Evolutionary conservation across 2,329 filamentous ascomycete genomes (phyloP).

Genomic region (Huntiella abstrusa): DNA sequence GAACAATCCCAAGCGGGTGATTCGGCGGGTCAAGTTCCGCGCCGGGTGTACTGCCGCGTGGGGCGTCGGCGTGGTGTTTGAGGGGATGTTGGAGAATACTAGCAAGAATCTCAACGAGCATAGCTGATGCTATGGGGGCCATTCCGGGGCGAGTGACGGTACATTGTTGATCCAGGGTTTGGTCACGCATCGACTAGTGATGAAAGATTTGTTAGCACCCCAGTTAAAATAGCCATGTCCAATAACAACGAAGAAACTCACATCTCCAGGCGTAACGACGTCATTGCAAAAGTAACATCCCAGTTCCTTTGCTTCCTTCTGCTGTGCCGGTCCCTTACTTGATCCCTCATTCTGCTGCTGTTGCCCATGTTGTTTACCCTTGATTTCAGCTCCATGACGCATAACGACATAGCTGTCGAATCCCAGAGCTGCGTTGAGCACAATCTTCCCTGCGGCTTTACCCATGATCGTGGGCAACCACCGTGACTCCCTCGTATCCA

Average conservation of each 20-base stretch:
- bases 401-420: constrained; percentile 97
- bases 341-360: constrained; percentile 31
- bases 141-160: constrained; percentile 90
- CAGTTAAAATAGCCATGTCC: constrained; percentile 9
- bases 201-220: constrained; percentile 13
- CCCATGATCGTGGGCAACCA: constrained; percentile 96
- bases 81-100: constrained; percentile 76
- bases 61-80: constrained; percentile 39
- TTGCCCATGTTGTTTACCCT: constrained; percentile 7
- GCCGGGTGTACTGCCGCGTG: constrained; percentile 25
- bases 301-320: constrained; percentile 37
- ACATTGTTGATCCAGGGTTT: constrained; percentile 93
- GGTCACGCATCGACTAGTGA: constrained; percentile 68
- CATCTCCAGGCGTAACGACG: constrained; percentile 82
- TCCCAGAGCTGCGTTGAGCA: constrained; percentile 88
- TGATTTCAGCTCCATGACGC: constrained; percentile 61
- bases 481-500: constrained; percentile 86
- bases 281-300: constrained; percentile 99
- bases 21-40: constrained; percentile 37
- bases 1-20: constrained; percentile 49
- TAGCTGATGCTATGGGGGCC: constrained; percentile 76
- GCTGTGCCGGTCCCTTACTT: constrained; percentile 23
- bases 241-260: constrained; percentile 29
- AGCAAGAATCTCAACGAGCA: constrained; percentile 76
- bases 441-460: constrained; percentile 80